phyloP scores from a whole-genome alignment of 2,329 filamentous ascomycete species.

The Fusarium palustre region DNA sequence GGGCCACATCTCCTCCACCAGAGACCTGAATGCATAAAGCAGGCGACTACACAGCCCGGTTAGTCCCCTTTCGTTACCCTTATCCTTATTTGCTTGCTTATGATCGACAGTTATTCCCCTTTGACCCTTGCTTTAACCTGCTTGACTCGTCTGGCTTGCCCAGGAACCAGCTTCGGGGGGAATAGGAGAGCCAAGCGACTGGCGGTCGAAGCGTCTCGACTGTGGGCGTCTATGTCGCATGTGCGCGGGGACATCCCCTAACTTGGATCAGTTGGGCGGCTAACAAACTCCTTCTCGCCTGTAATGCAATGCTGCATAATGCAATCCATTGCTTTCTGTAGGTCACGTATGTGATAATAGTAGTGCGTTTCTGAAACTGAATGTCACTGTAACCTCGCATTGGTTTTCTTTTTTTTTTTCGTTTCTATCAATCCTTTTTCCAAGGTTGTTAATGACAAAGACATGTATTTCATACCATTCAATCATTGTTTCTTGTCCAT shows the following conservation, averaged over 20 bases:
- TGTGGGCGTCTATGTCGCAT: conserved; percentile 43
- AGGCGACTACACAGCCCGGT: conserved; percentile 21
- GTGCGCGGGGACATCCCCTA: conserved; percentile 29
- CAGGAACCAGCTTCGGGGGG: conserved; percentile 20
- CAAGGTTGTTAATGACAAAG: not conserved
- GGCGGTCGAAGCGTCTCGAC: conserved; percentile 40
- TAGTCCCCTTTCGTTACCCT: not conserved
- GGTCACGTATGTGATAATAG: not conserved
- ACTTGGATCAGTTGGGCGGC: conserved; percentile 23
- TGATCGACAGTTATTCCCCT: conserved; percentile 31
- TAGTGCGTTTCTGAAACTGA: not conserved
- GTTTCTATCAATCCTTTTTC: not conserved
- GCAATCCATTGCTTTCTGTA: not conserved
- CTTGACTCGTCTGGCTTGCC: conserved; percentile 9
- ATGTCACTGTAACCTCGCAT: not conserved
- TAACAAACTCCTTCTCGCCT: conserved; percentile 15
- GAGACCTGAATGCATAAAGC: conserved; percentile 18
- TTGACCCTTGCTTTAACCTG: conserved; percentile 7
- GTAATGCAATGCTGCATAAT: not conserved
- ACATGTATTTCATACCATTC: conserved; percentile 15
- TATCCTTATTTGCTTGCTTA: not conserved
- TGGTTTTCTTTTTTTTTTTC: not conserved
- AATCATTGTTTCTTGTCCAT: not conserved
- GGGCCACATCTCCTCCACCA: conserved; percentile 22
- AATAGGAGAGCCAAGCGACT: conserved; percentile 31